Conservation (phyloP, 257 asterid species). For the Echium plantagineum region DNA sequence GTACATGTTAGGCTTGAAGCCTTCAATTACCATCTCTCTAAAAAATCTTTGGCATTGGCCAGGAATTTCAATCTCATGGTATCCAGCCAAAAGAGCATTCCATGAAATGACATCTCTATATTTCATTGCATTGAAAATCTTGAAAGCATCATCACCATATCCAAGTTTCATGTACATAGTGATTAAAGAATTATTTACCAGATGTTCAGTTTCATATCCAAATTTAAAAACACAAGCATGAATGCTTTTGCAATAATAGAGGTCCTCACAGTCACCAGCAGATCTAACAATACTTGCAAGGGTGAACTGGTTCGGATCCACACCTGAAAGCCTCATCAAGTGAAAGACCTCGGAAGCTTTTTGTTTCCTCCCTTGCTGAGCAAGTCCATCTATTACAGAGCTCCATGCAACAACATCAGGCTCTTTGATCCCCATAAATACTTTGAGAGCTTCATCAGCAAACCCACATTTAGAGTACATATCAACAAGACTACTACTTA, state of each 20-base stretch:
- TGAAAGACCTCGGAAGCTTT: slow-evolving; percentile 54
- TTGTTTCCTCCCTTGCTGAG: slow-evolving; percentile 57
- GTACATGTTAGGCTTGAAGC: slow-evolving; percentile 55
- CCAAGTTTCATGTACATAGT: slow-evolving; percentile 71
- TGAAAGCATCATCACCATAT: slow-evolving; percentile 37
- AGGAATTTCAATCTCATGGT: slow-evolving; percentile 38
- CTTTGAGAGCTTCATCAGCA: slow-evolving; percentile 46
- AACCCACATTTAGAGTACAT: slow-evolving; percentile 69
- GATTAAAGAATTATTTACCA: slow-evolving; percentile 61
- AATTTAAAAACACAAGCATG: slow-evolving; percentile 63
- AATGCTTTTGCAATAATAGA: slow-evolving; percentile 46
- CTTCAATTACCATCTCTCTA: slow-evolving; percentile 49
- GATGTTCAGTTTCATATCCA: slow-evolving; percentile 42
- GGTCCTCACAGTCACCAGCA: slow-evolving; percentile 49
- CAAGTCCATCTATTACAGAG: slow-evolving; percentile 56
- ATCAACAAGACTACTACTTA: slow-evolving; percentile 57
- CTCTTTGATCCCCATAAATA: slow-evolving; percentile 38
- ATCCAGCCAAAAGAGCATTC: slow-evolving; percentile 72
- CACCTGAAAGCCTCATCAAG: slow-evolving; percentile 48
- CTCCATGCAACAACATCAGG: slow-evolving; percentile 83
- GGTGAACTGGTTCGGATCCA: slow-evolving; percentile 66
- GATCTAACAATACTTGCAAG: slow-evolving; percentile 55
- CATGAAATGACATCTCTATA: slow-evolving; percentile 54
- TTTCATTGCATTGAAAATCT: slow-evolving; percentile 39
- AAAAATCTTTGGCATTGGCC: slow-evolving; percentile 43